Evolutionary conservation across 78 protist species (phyloP).

Genomic region (Tieghemostelium lacteum): DNA sequence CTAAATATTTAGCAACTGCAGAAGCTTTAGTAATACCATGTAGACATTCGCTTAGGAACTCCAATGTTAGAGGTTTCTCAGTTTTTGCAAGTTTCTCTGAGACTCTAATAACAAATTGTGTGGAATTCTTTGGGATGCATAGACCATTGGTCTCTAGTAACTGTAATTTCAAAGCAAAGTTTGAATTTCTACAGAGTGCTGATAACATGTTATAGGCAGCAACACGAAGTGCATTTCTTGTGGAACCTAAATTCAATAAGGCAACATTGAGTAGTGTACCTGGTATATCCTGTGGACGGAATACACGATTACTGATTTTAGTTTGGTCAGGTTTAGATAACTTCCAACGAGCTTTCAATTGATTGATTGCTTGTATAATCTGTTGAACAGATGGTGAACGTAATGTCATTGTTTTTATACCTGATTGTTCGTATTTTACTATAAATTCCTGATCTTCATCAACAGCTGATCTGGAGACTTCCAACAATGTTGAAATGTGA

Average conservation of each 20-base stretch:
- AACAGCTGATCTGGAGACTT: background rate
- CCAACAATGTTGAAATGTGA: conserved; percentile 36
- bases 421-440: conserved; percentile 48
- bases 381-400: conserved; percentile 8
- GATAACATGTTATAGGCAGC: conserved; percentile 81
- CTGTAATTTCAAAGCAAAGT: conserved; percentile 40
- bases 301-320: conserved; percentile 3
- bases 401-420: conserved; percentile 34
- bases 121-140: conserved; percentile 76
- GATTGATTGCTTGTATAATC: conserved; percentile 40
- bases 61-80: conserved; percentile 73
- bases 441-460: conserved; percentile 42
- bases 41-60: conserved; percentile 68
- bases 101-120: conserved; percentile 65
- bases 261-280: conserved; percentile 87
- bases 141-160: conserved; percentile 79
- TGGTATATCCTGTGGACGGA: conserved; percentile 85
- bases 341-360: conserved; percentile 41
- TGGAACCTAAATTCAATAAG: conserved; percentile 76
- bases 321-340: conserved; percentile 51
- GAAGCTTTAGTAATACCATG: conserved; percentile 36
- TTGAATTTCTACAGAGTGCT: conserved; percentile 63
- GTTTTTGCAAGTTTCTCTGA: conserved; percentile 46
- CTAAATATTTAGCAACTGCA: conserved; percentile 70
- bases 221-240: conserved; percentile 61